A percentile compares a stretch with the other conserved stretches of the same genome.
Evolutionary conservation across 2,329 filamentous ascomycete genomes (phyloP).

Genomic region (Malbranchea zuffiana): DNA sequence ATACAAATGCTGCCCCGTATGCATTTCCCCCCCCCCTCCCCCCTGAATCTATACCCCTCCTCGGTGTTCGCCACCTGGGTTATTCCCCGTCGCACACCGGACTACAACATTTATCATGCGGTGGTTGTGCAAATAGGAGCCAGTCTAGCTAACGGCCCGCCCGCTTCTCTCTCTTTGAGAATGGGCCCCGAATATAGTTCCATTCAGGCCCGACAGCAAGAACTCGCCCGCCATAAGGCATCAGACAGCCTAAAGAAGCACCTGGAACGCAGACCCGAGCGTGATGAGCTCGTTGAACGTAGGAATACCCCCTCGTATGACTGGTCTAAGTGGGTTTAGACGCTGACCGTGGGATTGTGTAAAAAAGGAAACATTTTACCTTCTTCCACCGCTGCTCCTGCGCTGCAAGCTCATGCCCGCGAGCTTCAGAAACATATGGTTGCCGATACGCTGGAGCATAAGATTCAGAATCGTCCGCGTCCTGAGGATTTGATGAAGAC

Average conservation of each 20-base stretch:
- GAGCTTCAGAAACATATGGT: conserved; percentile 85
- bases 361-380: conserved; percentile 72
- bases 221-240: conserved; percentile 54
- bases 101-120: no score
- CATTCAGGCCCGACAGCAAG: conserved; percentile 50
- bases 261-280: conserved; percentile 53
- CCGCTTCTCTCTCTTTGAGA: no score
- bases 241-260: conserved; percentile 55
- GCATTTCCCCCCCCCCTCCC: conserved; percentile 16
- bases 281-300: conserved; percentile 71
- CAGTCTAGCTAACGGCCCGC: no score
- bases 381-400: conserved; percentile 63
- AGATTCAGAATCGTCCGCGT: conserved; percentile 64
- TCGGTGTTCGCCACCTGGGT: no score
- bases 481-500: conserved; percentile 67
- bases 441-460: conserved; percentile 75
- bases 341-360: not conserved
- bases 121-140: no score
- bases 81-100: no score
- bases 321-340: not conserved
- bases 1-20: conserved; percentile 57
- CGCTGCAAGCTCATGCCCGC: conserved; percentile 66
- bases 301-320: conserved; percentile 24
- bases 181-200: no score
- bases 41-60: no score